These are phyloP conservation scores for Tricholoma saponaceum DNA, from an alignment of 768 basidiomycete species.

Conservation along the genomic window DNA sequence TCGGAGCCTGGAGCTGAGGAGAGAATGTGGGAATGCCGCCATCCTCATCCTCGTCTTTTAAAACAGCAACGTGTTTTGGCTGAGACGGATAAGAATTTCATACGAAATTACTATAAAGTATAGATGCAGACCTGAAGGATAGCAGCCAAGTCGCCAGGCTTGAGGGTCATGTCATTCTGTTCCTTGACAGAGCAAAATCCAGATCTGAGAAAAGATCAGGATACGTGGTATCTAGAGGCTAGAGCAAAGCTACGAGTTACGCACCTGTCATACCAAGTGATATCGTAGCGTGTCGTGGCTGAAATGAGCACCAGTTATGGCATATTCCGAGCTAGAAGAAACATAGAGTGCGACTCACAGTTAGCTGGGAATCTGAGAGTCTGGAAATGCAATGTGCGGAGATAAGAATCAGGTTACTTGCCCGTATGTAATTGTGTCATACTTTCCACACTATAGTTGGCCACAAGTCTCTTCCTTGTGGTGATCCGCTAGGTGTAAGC, in stretches of 20 bases:
- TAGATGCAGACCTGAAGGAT: neutral
- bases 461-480: slow-evolving; percentile 2
- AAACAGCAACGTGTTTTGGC: neutral
- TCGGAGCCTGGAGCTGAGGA: neutral
- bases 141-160: neutral
- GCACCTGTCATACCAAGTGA: neutral
- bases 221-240: neutral
- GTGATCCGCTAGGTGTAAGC: slow-evolving; percentile 5
- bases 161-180: neutral
- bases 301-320: neutral
- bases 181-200: neutral
- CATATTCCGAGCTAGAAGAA: neutral
- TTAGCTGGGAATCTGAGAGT: neutral
- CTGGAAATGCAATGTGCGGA: neutral
- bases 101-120: neutral
- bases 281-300: neutral
- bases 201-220: neutral
- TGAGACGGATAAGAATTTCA: neutral
- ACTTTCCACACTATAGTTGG: slow-evolving; percentile 10
- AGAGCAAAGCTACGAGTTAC: neutral
- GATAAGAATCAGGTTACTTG: neutral
- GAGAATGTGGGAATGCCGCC: neutral
- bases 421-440: neutral
- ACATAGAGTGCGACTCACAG: neutral
- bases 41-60: neutral